phyloP scores from a whole-genome alignment of 2,329 filamentous ascomycete species.

The Penicillium olsonii region DNA sequence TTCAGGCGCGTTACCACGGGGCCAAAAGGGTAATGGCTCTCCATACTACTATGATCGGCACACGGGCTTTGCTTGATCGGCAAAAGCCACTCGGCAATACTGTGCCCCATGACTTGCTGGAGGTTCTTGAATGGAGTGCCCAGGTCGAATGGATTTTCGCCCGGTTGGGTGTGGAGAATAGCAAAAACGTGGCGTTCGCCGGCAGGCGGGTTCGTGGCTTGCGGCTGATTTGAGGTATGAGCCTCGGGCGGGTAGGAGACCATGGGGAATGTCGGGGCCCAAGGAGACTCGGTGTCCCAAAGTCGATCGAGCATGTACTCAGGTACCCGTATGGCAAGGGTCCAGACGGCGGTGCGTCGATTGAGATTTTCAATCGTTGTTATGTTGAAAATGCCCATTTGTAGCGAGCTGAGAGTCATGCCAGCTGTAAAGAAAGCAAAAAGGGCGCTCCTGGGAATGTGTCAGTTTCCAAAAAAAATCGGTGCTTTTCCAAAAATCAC shows the following conservation, averaged over 20 bases:
- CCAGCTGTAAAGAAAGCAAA: constrained; percentile 79
- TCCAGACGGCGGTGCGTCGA: constrained; percentile 62
- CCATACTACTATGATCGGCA: constrained; percentile 63
- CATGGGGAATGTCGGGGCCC: constrained; percentile 38
- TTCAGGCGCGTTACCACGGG: constrained; percentile 61
- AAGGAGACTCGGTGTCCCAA: constrained; percentile 37
- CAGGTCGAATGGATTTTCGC: constrained; percentile 85
- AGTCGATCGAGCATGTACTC: constrained; percentile 38
- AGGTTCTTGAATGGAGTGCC: constrained; percentile 68
- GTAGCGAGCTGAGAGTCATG: constrained; percentile 73
- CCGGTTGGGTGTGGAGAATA: constrained; percentile 69
- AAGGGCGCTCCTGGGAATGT: constrained; percentile 54
- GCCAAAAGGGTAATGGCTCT: constrained; percentile 70
- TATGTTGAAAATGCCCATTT: constrained; percentile 70
- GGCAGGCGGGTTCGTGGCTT: constrained; percentile 40
- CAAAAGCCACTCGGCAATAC: constrained; percentile 73
- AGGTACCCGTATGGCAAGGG: constrained; percentile 73
- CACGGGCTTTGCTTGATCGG: constrained; percentile 76
- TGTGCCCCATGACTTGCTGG: constrained; percentile 75
- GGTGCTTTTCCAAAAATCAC: constrained; percentile 17
- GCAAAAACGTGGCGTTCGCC: constrained; percentile 70
- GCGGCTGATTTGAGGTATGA: constrained; percentile 18
- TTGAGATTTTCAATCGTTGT: constrained; percentile 82
- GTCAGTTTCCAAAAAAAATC: constrained; percentile 15
- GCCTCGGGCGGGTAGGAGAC: constrained; percentile 44